These are phyloP conservation scores for Parastagonospora avenae DNA, from an alignment of 2,329 filamentous ascomycete species.

Conservation along the genomic window DNA sequence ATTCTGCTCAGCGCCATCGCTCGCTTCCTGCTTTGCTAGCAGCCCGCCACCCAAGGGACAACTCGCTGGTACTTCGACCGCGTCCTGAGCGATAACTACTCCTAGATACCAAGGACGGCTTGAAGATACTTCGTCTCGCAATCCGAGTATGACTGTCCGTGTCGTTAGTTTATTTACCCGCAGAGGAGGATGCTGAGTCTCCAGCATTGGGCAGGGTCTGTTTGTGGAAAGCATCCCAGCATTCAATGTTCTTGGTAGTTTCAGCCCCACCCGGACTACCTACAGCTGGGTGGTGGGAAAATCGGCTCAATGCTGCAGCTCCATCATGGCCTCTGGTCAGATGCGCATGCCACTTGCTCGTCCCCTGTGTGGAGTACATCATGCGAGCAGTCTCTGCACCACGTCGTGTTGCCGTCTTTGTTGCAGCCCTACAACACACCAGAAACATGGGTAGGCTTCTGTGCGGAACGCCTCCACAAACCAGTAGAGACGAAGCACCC, in stretches of 20 bases:
- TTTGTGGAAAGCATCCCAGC: background rate
- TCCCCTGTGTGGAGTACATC: background rate
- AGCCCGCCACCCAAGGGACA: no score
- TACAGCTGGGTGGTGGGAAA: background rate
- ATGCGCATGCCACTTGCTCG: background rate
- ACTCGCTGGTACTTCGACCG: no score
- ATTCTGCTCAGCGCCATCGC: no score
- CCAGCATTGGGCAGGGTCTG: background rate
- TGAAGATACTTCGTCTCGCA: no score
- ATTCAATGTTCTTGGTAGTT: constrained; percentile 4
- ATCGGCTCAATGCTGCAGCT: background rate
- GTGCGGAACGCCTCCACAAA: constrained; percentile 20
- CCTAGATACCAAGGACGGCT: no score
- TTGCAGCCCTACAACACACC: background rate
- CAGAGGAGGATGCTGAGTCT: no score
- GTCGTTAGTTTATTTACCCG: constrained; percentile 12
- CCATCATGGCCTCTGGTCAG: background rate
- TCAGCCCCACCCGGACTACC: constrained; percentile 10
- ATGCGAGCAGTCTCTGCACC: background rate
- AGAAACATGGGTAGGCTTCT: constrained; percentile 1
- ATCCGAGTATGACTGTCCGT: constrained; percentile 17
- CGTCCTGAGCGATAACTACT: no score
- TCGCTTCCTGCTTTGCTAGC: no score
- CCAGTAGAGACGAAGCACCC: constrained; percentile 16
- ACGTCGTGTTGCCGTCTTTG: background rate